Base-by-base conservation (phyloP, 257 asterid species). In the Oldenlandia corymbosa region DNA sequence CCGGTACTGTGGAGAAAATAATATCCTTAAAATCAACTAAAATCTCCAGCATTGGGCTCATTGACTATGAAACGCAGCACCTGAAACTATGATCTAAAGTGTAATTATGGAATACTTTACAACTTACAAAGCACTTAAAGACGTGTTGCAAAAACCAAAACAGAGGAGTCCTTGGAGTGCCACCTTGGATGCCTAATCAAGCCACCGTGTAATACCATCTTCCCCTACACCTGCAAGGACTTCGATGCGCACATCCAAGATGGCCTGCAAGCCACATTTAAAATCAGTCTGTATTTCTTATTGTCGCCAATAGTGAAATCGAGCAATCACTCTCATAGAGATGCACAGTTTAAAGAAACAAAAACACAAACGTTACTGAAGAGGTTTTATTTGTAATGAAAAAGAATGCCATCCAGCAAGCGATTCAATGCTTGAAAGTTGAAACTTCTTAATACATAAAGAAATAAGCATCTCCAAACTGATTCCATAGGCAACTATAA, bases 191-290 rank as follows among this genome's bases (percentile, higher is more conserved):
- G 48, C 74, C 76, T 90, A 90, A 72, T 90, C 96, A 61, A 93
- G 94, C 99, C 99, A 93, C 69, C 97, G 94, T 50, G 97, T 83
- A 26, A 93, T 78, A 28, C 99, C 99, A 57, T 93, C 99, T 72
- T 93, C 97, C 52, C 97, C 97, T 23, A 83, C 78, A 13, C 96
- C 85, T 49, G 99, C 99, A 68, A 93, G 79, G 49, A 93, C 81
- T 74, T 90, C 99, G 52, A 93, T 74, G 52, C 84, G 83, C 64
- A 90, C 99, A 59, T 93, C 91, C 82, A 93, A 71, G 68, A 81
- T 72, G 6, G 94, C 99, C 99, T 93, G 88, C 84, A 80, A 20
- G 65, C 63, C 26, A 36, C 32, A 65, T 12, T 32, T 36, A 71
- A 2, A 31, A 16, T 64, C 68, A n/a, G 14, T 36, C 16, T 49